Evolutionary conservation across 1,139 yeast species (phyloP), one percentile per base, ranked within the genome.

Genomic region (Yamadazyma friedrichii): DNA sequence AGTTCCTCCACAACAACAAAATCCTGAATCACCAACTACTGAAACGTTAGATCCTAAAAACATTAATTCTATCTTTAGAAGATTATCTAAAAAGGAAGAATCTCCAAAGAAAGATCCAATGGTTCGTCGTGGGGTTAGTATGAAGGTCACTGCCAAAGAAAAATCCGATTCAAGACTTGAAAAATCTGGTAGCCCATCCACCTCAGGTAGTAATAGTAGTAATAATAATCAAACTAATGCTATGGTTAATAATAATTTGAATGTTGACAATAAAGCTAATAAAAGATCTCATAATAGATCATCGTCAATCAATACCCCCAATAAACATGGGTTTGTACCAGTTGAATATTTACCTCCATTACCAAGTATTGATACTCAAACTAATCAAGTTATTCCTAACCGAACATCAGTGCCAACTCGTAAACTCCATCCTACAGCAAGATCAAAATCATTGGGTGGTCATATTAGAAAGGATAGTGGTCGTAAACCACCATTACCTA

Each of bases 391-490:
- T 13, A 49, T 54, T 9, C 40, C 48, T 9, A 15, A 39, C 13
- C 40, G 41, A 24, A 42, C 45, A 3, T 41, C 47, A 4, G 44
- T 38, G 2, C 43, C 51, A 6, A 55, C 55, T 3, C 47, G 59
- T 17, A 58, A 54, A 45, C 43, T 76, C 53, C 96, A 88, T 61
- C 95, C 95, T 25, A 82, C 89, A 13, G 96, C 95, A 0, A 77
- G 96, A 53, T 95, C 96, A 3, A 88, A 87, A 57, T 85, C 95
- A 13, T 82, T 88, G 45, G 95, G 96, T 15, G 76, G 75, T 1
- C 94, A 87, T 58, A 76, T 78, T 28, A 77, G 88, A 52, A 82
- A 81, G 53, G 84, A 81, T 43, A 51, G 56, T 22, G 31, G 33
- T 9, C 22, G 29, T 8, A 59, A 60, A 37, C 82, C 80, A 16